These are phyloP conservation scores for Castanea crenata DNA, from an alignment of 306 rosid species.

Conservation along the genomic window DNA sequence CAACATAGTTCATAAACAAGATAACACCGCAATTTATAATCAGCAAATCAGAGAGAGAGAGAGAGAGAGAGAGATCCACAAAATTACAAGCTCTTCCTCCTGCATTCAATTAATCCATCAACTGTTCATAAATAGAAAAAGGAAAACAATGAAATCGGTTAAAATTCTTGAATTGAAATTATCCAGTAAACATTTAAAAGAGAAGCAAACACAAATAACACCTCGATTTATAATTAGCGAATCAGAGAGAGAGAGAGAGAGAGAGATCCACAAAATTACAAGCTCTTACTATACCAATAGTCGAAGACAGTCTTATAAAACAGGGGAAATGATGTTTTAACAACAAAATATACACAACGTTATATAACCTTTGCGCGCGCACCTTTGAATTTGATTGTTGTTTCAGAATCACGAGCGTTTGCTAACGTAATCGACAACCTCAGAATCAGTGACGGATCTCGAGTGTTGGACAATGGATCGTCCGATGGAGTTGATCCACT, in stretches of 20 bases:
- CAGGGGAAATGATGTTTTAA: not conserved
- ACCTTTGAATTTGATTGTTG: not conserved
- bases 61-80: not conserved
- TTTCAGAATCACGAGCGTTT: not conserved
- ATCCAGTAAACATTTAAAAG: not conserved
- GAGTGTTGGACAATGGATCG: conserved; percentile 46
- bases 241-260: not conserved
- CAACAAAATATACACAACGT: not conserved
- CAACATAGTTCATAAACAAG: too few relatives aligned
- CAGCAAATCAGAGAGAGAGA: not conserved
- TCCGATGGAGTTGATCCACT: conserved; percentile 54
- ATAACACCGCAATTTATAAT: not conserved
- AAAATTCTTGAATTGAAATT: not conserved
- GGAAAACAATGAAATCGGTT: not conserved
- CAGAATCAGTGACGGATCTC: conserved; percentile 41
- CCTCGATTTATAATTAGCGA: not conserved
- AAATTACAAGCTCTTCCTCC: not conserved
- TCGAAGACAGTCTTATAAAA: not conserved
- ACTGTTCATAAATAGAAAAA: too few relatives aligned
- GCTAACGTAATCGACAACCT: conserved; percentile 40
- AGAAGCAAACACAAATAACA: not conserved
- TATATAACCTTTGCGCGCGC: not conserved
- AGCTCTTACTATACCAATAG: not conserved
- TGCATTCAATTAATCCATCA: too few relatives aligned
- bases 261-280: not conserved